Base-by-base conservation (phyloP, 106 monocot species). In the Dioscorea zingiberensis region DNA sequence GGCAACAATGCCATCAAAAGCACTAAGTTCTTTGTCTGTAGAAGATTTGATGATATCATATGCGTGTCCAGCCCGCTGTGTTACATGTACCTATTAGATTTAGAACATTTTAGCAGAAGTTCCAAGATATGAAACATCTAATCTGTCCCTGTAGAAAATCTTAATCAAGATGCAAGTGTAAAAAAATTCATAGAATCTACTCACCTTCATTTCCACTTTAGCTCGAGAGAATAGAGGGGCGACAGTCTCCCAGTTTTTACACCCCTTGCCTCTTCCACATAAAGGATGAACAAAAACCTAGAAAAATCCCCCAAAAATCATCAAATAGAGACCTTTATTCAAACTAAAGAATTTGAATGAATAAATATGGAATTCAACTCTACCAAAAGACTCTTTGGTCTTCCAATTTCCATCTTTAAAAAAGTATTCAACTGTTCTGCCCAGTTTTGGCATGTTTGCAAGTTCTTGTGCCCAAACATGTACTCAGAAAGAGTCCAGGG, bases 281-380 rank as follows among this genome's bases (percentile, higher is more conserved):
- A 74, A 70, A 72, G 94, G 94, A 82, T 94, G 84, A 45, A 94
- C 89, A 77, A 94, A 84, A 58, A 94, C 86, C 94, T 94, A 74
- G n/a, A 25, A 27, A 45, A 75, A 30, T 60, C 25, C 17, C 53
- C 28, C 30, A 32, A 3, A 48, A 68, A 27, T 80, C 55, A 65
- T 2, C 69, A 46, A 67, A 19, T 15, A 59, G 56, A 56, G 19
- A 11, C 28, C 24, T 60, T 30, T 17, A 24, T 60, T 8, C 3
- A 60, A 60, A 23, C 4, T 28, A 60, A 3, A 24, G 22, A 24
- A 56, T 1, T 23, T 56, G 4, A 56, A 3, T 21, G 0, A 47
- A 15, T 1, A 48, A 71, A 63, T 23, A 67, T 29, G 8, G 16
- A 58, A 67, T 15, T 19, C 13, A 62, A 58, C n/a, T 47, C 25